A percentile compares a stretch with the other conserved stretches of the same genome.
These are phyloP conservation scores for Avicennia marina DNA, from an alignment of 257 asterid species.

Conservation along the genomic window DNA sequence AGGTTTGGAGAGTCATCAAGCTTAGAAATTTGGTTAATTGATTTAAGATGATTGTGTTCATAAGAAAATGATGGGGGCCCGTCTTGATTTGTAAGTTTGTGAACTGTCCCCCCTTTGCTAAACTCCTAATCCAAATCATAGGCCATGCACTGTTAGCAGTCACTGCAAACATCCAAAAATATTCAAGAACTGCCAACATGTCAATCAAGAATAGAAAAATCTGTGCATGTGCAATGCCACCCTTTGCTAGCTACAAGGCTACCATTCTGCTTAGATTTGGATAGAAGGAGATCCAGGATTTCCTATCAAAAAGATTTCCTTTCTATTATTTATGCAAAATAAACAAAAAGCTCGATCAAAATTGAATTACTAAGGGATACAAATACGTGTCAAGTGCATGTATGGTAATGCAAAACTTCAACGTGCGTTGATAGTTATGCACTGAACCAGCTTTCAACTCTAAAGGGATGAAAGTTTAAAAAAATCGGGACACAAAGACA, in stretches of 20 bases:
- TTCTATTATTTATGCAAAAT: neutral
- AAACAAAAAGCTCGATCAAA: too few relatives aligned
- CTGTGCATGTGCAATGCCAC: slow-evolving; percentile 25
- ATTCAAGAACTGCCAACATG: slow-evolving; percentile 5
- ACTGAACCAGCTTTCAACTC: too few relatives aligned
- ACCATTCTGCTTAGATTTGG: slow-evolving; percentile 18
- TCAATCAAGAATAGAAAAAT: slow-evolving; percentile 23
- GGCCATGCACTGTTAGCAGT: slow-evolving; percentile 16
- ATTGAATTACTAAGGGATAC: too few relatives aligned
- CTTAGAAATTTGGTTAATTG: too few relatives aligned
- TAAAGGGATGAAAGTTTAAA: too few relatives aligned
- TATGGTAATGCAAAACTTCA: neutral
- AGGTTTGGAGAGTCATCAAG: too few relatives aligned
- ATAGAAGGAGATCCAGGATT: slow-evolving; percentile 9
- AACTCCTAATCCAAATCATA: slow-evolving; percentile 6
- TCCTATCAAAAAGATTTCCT: neutral
- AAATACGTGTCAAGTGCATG: neutral
- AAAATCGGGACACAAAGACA: slow-evolving; percentile 38
- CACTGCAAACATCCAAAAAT: slow-evolving; percentile 16
- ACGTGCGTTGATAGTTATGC: too few relatives aligned
- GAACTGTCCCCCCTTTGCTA: slow-evolving; percentile 14
- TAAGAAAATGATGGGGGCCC: slow-evolving; percentile 7
- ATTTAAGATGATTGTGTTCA: neutral
- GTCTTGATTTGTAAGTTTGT: slow-evolving; percentile 1
- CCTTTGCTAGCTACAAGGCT: slow-evolving; percentile 23